A percentile compares a stretch with the other conserved stretches of the same genome.
Conservation (phyloP, 1,139 yeast genomes). For the Sugiyamaella pinicola region DNA sequence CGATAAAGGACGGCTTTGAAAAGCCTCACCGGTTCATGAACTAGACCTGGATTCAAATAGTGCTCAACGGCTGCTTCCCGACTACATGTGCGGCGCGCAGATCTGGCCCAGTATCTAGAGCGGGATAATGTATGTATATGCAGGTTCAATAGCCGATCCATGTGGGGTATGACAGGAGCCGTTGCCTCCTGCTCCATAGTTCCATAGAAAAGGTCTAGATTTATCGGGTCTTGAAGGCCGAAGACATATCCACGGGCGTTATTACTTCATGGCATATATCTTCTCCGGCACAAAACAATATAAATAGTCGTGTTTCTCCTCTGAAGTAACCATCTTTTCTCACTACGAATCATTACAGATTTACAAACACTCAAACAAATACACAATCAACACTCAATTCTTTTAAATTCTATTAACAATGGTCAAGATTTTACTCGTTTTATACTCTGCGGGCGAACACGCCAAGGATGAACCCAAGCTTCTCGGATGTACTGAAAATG, state of each 20-base stretch:
- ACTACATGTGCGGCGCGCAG: not conserved
- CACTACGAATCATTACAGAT: not conserved
- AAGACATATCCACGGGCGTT: no score
- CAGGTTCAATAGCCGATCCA: not conserved
- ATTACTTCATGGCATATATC: no score
- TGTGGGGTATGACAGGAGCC: slow-evolving; percentile 1
- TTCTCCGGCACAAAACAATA: not conserved
- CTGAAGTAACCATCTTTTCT: not conserved
- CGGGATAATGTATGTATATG: not conserved
- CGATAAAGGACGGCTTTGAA: not conserved
- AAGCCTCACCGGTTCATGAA: not conserved
- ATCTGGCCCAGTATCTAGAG: not conserved
- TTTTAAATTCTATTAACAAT: slow-evolving; percentile 2
- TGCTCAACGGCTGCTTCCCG: not conserved
- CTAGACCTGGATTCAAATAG: not conserved
- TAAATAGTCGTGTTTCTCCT: not conserved
- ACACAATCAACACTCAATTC: not conserved
- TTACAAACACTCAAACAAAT: not conserved
- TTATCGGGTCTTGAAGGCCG: not conserved
- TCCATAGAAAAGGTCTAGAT: not conserved
- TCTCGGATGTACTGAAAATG: slow-evolving; percentile 73
- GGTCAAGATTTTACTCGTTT: slow-evolving; percentile 36
- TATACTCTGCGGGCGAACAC: slow-evolving; percentile 46
- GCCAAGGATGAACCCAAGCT: slow-evolving; percentile 62
- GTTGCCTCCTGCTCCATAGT: not conserved